Base-by-base conservation (phyloP, 2,329 filamentous ascomycete species). In the Ceratocystis colombiana region DNA sequence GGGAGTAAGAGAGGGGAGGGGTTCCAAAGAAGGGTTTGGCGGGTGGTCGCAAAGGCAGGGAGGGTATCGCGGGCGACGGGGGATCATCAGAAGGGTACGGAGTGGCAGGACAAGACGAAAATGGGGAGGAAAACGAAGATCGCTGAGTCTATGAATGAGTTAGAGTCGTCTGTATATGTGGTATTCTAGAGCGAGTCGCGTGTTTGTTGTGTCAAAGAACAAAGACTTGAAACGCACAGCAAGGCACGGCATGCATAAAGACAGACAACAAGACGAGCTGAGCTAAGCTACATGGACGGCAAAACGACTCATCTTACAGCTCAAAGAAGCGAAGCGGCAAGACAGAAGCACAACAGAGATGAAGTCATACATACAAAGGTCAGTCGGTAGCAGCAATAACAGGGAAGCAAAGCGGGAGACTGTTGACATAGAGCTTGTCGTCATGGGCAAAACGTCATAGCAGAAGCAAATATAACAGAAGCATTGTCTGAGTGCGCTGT, bases 201-300 rank as follows among this genome's bases (percentile, higher is more conserved):
- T 30, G 25, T 30, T 30, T 57, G 53, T 28, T 57, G 53, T 28
- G 53, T 57, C 53, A 57, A 57, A 57, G 53, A 15, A 30, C 25
- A n/a, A 33, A n/a, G 30, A 28, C 25, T 28, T 57, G 53, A 57
- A 57, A 57, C 53, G 53, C 53, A 57, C 53, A 41, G 37, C 37
- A 41, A 41, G 37, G 37, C 37, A 41, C 37, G 12, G 37, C 37
- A 30, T 30, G 53, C 53, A 57, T 57, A 10, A 8, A n/a, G 3
- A 57, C 22, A 30, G 25, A 55, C 20, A 53, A 2, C 20, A 53
- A 7, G 25, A 17, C 10, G 50, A 55, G 22, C 53, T 22, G 30
- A 10, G 53, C 50, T 25, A 17, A 55, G 22, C 22, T 15, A 30
- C 15, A 20, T 53, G 48, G 7, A 25, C 48, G 48, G 50, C 25